Evolutionary conservation across 192 early-diverging fungal genomes (phyloP).

Genomic region (Podila horticola): DNA sequence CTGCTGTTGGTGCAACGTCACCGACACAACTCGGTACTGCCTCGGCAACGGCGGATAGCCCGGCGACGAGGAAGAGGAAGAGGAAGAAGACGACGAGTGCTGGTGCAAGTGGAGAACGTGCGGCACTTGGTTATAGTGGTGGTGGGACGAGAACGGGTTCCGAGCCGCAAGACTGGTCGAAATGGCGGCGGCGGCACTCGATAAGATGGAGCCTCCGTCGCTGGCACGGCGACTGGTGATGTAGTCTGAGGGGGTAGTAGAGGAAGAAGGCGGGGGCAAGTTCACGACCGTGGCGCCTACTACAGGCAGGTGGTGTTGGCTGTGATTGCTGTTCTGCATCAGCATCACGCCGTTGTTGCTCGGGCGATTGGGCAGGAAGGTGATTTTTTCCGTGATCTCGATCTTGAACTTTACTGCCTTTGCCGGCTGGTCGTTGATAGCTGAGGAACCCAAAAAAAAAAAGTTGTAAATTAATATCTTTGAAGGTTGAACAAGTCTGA

Average conservation of each 20-base stretch:
- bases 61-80: background rate
- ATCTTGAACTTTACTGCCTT: conserved; percentile 52
- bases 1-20: conserved; percentile 45
- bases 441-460: background rate
- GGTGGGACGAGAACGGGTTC: conserved; percentile 15
- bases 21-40: conserved; percentile 13
- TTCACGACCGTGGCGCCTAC: background rate
- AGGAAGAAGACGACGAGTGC: background rate
- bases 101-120: conserved; percentile 9
- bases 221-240: conserved; percentile 27
- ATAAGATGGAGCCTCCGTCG: conserved; percentile 45
- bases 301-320: conserved; percentile 7
- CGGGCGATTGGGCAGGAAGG: background rate
- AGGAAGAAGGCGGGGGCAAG: background rate
- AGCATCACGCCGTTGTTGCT: background rate
- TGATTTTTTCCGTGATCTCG: conserved; percentile 28
- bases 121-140: background rate
- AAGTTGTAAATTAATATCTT: no score
- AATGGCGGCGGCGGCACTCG: conserved; percentile 33
- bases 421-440: conserved; percentile 16
- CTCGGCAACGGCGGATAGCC: conserved; percentile 18
- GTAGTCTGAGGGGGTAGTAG: background rate
- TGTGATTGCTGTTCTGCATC: conserved; percentile 15
- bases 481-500: background rate
- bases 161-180: conserved; percentile 24